Evolutionary conservation across 139 green algal species (phyloP).

Genomic region (Gonium pectorale): DNA sequence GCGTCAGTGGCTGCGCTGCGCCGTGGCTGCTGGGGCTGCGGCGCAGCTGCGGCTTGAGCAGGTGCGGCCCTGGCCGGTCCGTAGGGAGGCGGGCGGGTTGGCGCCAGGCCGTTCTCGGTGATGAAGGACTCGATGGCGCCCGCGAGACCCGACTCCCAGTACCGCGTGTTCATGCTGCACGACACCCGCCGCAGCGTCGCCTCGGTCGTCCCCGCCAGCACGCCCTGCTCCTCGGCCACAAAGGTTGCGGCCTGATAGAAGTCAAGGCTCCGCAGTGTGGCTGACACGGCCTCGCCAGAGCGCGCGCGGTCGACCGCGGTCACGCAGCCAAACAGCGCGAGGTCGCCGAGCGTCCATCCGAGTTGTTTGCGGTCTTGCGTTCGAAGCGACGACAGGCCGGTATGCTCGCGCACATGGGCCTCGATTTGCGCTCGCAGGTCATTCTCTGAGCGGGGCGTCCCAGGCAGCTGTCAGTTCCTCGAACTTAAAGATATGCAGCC

Average conservation of each 20-base stretch:
- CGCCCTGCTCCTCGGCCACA: neutral
- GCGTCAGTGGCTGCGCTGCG: neutral
- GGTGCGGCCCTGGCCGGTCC: neutral
- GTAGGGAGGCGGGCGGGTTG: neutral
- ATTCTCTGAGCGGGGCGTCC: too few species aligned
- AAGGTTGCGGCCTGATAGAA: neutral
- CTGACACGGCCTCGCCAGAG: too few species aligned
- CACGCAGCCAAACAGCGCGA: neutral
- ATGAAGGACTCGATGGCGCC: neutral
- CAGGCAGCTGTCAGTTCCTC: too few species aligned
- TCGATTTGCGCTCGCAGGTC: neutral
- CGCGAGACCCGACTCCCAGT: neutral
- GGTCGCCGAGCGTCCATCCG: constrained; percentile 5
- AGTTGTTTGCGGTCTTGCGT: neutral
- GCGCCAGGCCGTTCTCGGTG: neutral
- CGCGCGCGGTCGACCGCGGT: too few species aligned
- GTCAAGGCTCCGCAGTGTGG: neutral
- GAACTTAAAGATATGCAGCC: too few species aligned
- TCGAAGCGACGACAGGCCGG: neutral
- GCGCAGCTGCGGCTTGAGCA: neutral
- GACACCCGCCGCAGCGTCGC: neutral
- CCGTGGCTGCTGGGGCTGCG: neutral
- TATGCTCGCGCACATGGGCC: neutral
- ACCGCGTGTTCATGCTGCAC: neutral
- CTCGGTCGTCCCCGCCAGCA: neutral